phyloP scores from a whole-genome alignment of 768 basidiomycete species.

The Gymnopilus dilepis region DNA sequence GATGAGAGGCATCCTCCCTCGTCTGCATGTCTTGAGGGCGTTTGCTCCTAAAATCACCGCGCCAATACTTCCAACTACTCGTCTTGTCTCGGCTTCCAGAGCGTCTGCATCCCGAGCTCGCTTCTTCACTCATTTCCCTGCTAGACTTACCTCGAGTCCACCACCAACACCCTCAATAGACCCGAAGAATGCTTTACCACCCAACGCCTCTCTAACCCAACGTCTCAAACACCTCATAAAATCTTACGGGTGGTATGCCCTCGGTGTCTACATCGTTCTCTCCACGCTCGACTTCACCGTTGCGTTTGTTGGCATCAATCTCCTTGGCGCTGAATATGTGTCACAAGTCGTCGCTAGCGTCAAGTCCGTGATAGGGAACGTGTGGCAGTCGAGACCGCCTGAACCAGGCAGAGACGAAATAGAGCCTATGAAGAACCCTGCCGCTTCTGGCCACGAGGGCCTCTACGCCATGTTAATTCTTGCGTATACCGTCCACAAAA shows the following conservation, averaged over 20 bases:
- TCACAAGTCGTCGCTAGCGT: constrained; percentile 64
- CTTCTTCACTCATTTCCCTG: constrained; percentile 53
- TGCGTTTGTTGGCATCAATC: constrained; percentile 82
- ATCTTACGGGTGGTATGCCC: constrained; percentile 94
- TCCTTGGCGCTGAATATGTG: constrained; percentile 91
- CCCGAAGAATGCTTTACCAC: constrained; percentile 42
- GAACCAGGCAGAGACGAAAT: constrained; percentile 74
- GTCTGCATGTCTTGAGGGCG: constrained; percentile 51
- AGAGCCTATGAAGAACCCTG: constrained; percentile 44
- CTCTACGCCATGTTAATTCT: constrained; percentile 92
- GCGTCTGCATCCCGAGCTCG: constrained; percentile 42
- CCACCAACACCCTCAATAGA: constrained; percentile 38
- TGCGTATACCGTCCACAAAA: constrained; percentile 97
- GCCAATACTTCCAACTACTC: constrained; percentile 53
- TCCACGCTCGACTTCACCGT: constrained; percentile 82
- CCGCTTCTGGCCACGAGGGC: constrained; percentile 61
- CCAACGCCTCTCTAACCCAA: constrained; percentile 64
- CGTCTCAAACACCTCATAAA: constrained; percentile 84
- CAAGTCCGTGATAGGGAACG: constrained; percentile 49
- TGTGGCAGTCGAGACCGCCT: constrained; percentile 57
- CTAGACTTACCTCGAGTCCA: constrained; percentile 50
- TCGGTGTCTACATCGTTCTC: constrained; percentile 85
- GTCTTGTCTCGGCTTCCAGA: constrained; percentile 35
- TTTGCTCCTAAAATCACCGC: constrained; percentile 49
- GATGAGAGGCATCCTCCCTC: constrained; percentile 45